phyloP scores from a whole-genome alignment of 352 stramenopile species.

The Albugo candida region DNA sequence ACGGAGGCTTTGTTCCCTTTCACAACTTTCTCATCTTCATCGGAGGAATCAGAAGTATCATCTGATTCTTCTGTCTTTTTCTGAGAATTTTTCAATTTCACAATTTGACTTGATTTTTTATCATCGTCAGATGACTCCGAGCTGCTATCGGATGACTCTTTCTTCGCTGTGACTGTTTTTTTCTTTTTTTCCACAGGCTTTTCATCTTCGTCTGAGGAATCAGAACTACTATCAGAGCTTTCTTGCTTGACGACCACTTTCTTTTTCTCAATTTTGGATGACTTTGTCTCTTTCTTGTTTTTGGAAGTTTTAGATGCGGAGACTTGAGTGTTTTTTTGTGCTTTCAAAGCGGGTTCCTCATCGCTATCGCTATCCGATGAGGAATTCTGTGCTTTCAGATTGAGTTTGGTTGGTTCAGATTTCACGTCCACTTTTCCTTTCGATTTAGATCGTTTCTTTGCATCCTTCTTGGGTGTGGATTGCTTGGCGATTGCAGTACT shows the following conservation, averaged over 20 bases:
- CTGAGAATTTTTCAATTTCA: too few species aligned
- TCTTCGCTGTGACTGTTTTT: slow-evolving; percentile 19
- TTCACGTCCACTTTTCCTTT: too few species aligned
- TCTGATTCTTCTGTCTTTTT: too few species aligned
- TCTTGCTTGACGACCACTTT: slow-evolving; percentile 19
- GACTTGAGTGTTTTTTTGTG: too few species aligned
- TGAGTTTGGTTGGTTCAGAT: too few species aligned
- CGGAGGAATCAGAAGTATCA: slow-evolving; percentile 2
- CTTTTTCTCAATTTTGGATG: slow-evolving; percentile 9
- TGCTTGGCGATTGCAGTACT: too few species aligned
- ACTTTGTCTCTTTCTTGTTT: too few species aligned
- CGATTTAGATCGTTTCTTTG: too few species aligned
- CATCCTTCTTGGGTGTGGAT: too few species aligned
- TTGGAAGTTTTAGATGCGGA: too few species aligned
- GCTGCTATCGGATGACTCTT: slow-evolving; percentile 14
- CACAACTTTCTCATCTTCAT: slow-evolving; percentile 11
- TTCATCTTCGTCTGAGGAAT: slow-evolving; percentile 34
- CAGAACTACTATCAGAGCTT: slow-evolving; percentile 12
- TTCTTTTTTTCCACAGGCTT: slow-evolving; percentile 7
- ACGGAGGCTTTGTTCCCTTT: slow-evolving; percentile 9
- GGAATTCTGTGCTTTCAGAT: too few species aligned
- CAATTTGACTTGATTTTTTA: slow-evolving; percentile 6
- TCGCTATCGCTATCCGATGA: background rate
- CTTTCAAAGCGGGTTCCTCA: background rate
- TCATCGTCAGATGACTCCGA: slow-evolving; percentile 26